Evolutionary conservation across 2,329 filamentous ascomycete species (phyloP).

Genomic region (Pseudocercospora eumusae): DNA sequence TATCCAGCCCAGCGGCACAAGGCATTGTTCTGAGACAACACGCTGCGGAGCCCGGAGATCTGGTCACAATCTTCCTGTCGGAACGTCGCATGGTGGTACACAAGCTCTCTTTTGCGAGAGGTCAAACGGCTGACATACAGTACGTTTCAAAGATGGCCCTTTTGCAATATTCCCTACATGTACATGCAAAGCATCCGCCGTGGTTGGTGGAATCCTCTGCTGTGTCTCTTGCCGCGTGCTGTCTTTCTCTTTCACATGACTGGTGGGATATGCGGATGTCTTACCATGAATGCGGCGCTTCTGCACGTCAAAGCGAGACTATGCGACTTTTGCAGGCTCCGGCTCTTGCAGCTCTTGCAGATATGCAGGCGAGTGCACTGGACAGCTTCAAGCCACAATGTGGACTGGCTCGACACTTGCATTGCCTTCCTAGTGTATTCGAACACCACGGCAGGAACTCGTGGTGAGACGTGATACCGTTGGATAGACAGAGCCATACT

Average conservation of each 20-base stretch:
- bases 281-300: constrained; percentile 1
- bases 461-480: constrained; percentile 6
- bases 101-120: neutral
- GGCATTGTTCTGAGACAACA: constrained; percentile 12
- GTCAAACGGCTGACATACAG: constrained; percentile 1
- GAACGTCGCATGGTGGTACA: neutral
- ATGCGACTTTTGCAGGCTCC: neutral
- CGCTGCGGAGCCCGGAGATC: constrained; percentile 11
- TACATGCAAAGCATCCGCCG: neutral
- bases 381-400: constrained; percentile 1
- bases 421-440: constrained; percentile 2
- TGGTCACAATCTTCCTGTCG: constrained; percentile 8
- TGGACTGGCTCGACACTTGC: constrained; percentile 2
- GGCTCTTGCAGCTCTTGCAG: constrained; percentile 7
- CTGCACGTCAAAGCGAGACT: constrained; percentile 1
- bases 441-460: constrained; percentile 3
- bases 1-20: constrained; percentile 7
- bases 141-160: neutral
- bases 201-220: constrained; percentile 8
- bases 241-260: constrained; percentile 4
- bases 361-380: neutral
- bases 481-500: neutral
- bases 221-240: constrained; percentile 9
- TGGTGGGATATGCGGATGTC: constrained; percentile 5
- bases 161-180: neutral